Evolutionary conservation across 768 basidiomycete species (phyloP).

Genomic region (Hericium alpestre): DNA sequence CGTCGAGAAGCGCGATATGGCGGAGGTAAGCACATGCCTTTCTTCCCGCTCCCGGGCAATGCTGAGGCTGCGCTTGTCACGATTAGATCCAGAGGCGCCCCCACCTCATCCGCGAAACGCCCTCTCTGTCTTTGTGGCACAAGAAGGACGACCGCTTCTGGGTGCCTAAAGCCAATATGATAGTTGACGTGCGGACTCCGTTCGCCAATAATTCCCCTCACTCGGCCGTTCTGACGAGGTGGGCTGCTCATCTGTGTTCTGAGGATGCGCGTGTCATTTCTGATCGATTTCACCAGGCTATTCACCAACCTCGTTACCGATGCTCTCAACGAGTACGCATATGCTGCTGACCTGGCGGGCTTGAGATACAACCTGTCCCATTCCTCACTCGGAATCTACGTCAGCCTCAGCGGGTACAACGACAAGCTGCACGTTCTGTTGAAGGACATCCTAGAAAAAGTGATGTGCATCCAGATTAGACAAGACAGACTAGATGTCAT

Average conservation of each 20-base stretch:
- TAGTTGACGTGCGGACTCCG: constrained; percentile 67
- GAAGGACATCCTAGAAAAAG: constrained; percentile 57
- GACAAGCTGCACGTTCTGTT: constrained; percentile 78
- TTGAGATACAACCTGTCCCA: constrained; percentile 60
- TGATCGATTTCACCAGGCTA: constrained; percentile 35
- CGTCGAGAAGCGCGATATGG: constrained; percentile 64
- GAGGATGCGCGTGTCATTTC: neutral
- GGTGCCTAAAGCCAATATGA: constrained; percentile 78
- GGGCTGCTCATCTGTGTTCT: constrained; percentile 11
- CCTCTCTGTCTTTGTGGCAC: constrained; percentile 75
- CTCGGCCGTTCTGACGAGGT: constrained; percentile 66
- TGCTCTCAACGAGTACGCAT: constrained; percentile 80
- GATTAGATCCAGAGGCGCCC: constrained; percentile 65
- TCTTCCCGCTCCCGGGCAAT: neutral
- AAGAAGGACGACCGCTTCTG: constrained; percentile 97
- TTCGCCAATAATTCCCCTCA: constrained; percentile 53
- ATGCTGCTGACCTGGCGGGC: constrained; percentile 88
- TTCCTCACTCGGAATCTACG: constrained; percentile 53
- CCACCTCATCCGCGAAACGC: constrained; percentile 60
- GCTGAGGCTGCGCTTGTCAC: neutral
- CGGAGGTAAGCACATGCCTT: constrained; percentile 35
- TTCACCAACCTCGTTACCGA: constrained; percentile 83
- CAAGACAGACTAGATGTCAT: constrained; percentile 70
- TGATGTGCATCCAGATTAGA: constrained; percentile 53
- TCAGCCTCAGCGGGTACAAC: constrained; percentile 78